Conservation (phyloP, 2,329 filamentous ascomycete species). For the Ophiostoma novo-ulmi region DNA sequence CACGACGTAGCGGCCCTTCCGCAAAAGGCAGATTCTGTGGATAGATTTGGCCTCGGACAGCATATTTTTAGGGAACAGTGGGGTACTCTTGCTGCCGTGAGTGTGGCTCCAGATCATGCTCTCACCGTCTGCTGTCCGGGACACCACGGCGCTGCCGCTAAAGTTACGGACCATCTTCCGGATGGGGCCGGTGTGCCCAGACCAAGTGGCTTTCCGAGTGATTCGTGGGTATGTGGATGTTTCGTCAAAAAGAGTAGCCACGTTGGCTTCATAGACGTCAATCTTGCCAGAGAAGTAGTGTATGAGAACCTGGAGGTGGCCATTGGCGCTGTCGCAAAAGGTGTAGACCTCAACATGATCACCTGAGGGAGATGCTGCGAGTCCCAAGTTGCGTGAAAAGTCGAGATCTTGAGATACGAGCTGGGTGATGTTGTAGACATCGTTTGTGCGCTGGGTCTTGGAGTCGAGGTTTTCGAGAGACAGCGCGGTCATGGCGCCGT, state of each 20-base stretch:
- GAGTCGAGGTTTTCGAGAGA: slow-evolving; percentile 80
- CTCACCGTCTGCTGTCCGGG: slow-evolving; percentile 71
- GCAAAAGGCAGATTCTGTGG: slow-evolving; percentile 71
- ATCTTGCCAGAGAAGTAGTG: slow-evolving; percentile 85
- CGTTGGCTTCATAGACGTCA: slow-evolving; percentile 70
- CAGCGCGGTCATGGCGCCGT: slow-evolving; percentile 85
- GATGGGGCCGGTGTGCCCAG: slow-evolving; percentile 74
- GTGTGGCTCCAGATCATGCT: slow-evolving; percentile 77
- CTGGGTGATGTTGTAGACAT: slow-evolving; percentile 82
- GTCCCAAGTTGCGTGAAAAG: slow-evolving; percentile 34
- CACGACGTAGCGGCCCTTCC: slow-evolving; percentile 73
- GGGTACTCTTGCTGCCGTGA: slow-evolving; percentile 44
- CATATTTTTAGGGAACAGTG: slow-evolving; percentile 49
- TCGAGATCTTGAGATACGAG: slow-evolving; percentile 56
- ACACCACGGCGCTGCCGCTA: slow-evolving; percentile 73
- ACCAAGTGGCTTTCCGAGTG: slow-evolving; percentile 63
- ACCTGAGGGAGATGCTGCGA: slow-evolving; percentile 20
- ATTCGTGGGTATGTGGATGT: slow-evolving; percentile 57
- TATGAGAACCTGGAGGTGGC: slow-evolving; percentile 65
- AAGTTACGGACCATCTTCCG: slow-evolving; percentile 84
- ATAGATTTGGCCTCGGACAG: slow-evolving; percentile 67
- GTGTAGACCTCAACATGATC: slow-evolving; percentile 63
- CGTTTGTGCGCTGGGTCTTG: slow-evolving; percentile 58
- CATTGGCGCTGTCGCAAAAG: slow-evolving; percentile 62
- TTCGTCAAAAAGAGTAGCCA: slow-evolving; percentile 77